Conservation (phyloP, 2,329 filamentous ascomycete species). For the Diaporthe capsici region DNA sequence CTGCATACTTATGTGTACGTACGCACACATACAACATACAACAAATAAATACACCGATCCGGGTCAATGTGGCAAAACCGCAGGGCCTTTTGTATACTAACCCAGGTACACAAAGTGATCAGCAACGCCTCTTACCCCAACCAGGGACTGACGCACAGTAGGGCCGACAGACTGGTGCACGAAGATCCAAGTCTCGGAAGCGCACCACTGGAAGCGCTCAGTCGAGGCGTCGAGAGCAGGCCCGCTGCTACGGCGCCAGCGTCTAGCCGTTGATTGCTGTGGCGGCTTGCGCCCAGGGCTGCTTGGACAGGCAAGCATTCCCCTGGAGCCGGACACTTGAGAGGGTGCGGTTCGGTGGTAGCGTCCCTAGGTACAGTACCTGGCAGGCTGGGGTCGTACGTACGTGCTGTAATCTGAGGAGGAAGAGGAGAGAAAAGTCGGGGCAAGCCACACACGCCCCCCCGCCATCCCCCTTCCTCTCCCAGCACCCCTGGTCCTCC, state of each 20-base stretch:
- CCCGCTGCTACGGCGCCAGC: conserved; percentile 23
- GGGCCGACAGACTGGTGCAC: conserved; percentile 22
- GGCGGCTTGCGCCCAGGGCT: background rate
- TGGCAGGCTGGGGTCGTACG: too few relatives aligned
- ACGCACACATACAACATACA: background rate
- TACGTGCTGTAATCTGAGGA: background rate
- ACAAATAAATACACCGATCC: background rate
- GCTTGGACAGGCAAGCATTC: conserved; percentile 23
- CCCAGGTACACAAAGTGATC: conserved; percentile 14
- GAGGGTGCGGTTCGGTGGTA: conserved; percentile 18
- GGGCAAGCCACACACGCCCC: conserved; percentile 8
- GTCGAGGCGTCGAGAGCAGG: background rate
- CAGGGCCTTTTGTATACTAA: background rate
- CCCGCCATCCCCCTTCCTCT: background rate
- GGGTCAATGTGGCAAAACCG: conserved; percentile 5
- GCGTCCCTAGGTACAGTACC: background rate
- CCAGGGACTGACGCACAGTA: conserved; percentile 21
- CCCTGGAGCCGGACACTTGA: conserved; percentile 17
- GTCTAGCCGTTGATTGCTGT: conserved; percentile 22
- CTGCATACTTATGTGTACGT: background rate
- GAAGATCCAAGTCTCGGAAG: background rate
- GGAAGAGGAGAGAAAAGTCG: background rate
- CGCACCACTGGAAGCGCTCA: conserved; percentile 28
- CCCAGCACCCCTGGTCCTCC: background rate
- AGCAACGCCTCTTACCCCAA: background rate